Conservation (phyloP, 1,284 basidiomycete genomes). For the Pulveroboletus sp. region DNA sequence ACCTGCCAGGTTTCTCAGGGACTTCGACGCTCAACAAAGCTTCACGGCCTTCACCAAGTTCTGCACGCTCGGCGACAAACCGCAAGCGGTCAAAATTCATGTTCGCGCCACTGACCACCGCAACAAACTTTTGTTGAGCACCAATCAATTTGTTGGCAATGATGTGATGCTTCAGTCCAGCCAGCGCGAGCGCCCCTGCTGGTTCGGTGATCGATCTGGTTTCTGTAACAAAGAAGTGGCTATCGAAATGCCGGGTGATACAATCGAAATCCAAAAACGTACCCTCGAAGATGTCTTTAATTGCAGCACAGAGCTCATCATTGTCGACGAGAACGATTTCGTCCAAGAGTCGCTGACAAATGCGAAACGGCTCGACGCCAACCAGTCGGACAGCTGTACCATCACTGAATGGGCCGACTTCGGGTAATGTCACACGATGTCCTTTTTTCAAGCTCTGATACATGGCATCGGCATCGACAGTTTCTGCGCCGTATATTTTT, state of each 20-base stretch:
- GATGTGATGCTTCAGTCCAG: conserved; percentile 91
- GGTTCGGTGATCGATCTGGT: conserved; percentile 95
- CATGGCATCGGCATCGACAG: conserved; percentile 94
- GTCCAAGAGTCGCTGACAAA: conserved; percentile 87
- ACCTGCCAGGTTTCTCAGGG: conserved; percentile 90
- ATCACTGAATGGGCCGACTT: conserved; percentile 96
- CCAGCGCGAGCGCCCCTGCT: conserved; percentile 92
- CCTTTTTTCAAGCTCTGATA: conserved; percentile 76
- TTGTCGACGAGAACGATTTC: conserved; percentile 86
- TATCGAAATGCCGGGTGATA: conserved; percentile 1
- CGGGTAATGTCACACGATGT: conserved; percentile 78
- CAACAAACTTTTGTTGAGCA: conserved; percentile 86
- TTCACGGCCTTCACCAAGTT: conserved; percentile 94
- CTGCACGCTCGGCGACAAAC: conserved; percentile 97
- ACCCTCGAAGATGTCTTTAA: conserved; percentile 99
- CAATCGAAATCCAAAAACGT: conserved; percentile 18
- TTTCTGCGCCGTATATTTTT: conserved; percentile 92
- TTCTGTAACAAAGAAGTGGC: conserved; percentile 50
- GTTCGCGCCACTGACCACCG: conserved; percentile 93
- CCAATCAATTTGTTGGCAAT: conserved; percentile 78
- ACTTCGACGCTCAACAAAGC: conserved; percentile 92
- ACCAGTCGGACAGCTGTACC: conserved; percentile 99
- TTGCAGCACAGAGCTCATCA: conserved; percentile 97
- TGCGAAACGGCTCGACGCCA: conserved; percentile 92
- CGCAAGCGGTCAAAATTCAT: conserved; percentile 98